Percentiles rank a stretch among this genome's conserved stretches.
Conservation (phyloP, 495 filamentous ascomycete genomes). For the Hypoxylon lenormandii region DNA sequence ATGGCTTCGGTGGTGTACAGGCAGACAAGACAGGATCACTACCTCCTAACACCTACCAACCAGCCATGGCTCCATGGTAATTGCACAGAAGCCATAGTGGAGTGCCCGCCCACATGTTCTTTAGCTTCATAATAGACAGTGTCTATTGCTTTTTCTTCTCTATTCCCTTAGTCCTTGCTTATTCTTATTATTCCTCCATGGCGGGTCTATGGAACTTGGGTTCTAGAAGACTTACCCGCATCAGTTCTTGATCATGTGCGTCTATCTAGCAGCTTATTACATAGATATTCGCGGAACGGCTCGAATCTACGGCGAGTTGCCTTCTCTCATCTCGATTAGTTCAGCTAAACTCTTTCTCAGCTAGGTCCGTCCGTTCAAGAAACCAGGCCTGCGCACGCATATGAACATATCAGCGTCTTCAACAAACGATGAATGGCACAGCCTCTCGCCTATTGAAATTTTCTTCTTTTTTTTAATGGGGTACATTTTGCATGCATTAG, state of each 20-base stretch:
- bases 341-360: constrained; percentile 27
- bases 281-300: constrained; percentile 37
- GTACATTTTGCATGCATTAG: constrained; percentile 36
- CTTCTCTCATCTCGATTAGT: constrained; percentile 12
- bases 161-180: constrained; percentile 22
- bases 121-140: constrained; percentile 40
- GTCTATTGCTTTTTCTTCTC: constrained; percentile 18
- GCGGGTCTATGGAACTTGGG: constrained; percentile 30
- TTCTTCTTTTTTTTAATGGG: constrained; percentile 25
- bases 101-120: constrained; percentile 21
- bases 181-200: constrained; percentile 8
- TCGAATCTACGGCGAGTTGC: constrained; percentile 36
- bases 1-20: constrained; percentile 18
- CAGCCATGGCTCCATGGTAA: constrained; percentile 34
- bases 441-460: constrained; percentile 20
- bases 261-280: constrained; percentile 24
- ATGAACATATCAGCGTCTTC: background rate
- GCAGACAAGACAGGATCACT: too few relatives aligned
- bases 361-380: constrained; percentile 40
- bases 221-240: constrained; percentile 49
- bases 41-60: constrained; percentile 4
- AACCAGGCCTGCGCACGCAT: constrained; percentile 10
- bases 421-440: constrained; percentile 6
- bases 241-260: constrained; percentile 46
- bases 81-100: constrained; percentile 28